These are phyloP conservation scores for Cutaneotrichosporon curvatum DNA, from an alignment of 1,284 basidiomycete species.

Conservation along the genomic window DNA sequence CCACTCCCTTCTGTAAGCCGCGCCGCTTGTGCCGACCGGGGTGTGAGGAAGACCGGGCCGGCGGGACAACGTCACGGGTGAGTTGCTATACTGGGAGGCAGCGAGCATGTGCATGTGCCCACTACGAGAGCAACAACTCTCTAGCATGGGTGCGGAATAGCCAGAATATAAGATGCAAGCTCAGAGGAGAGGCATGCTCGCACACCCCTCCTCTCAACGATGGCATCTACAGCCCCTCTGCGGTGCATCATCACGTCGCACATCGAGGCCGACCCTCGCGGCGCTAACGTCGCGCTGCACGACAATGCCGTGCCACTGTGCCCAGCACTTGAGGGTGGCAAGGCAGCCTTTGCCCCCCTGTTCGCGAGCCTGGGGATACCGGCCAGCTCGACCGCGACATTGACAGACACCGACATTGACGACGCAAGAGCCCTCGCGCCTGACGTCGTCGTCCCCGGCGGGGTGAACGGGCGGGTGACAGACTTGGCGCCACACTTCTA, in stretches of 20 bases:
- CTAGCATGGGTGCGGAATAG: too few relatives aligned
- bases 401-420: constrained; percentile 18
- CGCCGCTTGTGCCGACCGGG: too few relatives aligned
- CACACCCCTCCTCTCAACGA: too few relatives aligned
- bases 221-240: constrained; percentile 12
- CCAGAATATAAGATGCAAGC: too few relatives aligned
- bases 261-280: constrained; percentile 16
- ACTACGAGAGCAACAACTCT: too few relatives aligned
- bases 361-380: constrained; percentile 31
- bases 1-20: too few relatives aligned
- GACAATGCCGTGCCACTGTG: constrained; percentile 18
- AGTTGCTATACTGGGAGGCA: too few relatives aligned
- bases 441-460: constrained; percentile 28
- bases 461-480: constrained; percentile 40
- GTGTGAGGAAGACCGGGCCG: too few relatives aligned
- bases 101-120: too few relatives aligned
- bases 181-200: too few relatives aligned
- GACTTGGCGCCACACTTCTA: constrained; percentile 30
- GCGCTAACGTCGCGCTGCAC: constrained; percentile 22
- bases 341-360: constrained; percentile 27
- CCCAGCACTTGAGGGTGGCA: constrained; percentile 21
- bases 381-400: constrained; percentile 17
- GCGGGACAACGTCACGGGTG: too few relatives aligned
- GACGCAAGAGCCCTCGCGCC: constrained; percentile 15
- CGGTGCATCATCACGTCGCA: constrained; percentile 39